These are phyloP conservation scores for Candida maris DNA, from an alignment of 805 yeast species.

Conservation along the genomic window DNA sequence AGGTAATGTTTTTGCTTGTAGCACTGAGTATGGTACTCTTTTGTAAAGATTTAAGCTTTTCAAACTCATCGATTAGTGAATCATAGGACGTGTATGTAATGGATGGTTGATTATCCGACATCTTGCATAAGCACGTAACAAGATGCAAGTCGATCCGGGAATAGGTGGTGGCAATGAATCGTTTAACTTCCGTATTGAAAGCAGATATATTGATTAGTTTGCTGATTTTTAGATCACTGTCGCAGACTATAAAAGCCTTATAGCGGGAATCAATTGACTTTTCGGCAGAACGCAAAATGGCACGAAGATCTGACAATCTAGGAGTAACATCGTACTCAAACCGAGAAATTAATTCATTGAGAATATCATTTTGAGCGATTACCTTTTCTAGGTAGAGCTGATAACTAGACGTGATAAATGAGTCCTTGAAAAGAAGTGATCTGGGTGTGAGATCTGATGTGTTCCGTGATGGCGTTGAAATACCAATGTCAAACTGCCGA, in stretches of 20 bases:
- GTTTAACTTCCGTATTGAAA: slow-evolving; percentile 4
- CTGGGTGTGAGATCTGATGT: slow-evolving; percentile 21
- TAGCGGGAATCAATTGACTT: slow-evolving; percentile 2
- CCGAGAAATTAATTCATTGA: slow-evolving; percentile 11
- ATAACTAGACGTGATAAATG: slow-evolving; percentile 24
- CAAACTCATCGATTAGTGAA: slow-evolving; percentile 13
- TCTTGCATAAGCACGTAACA: background rate
- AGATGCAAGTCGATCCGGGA: slow-evolving; percentile 4
- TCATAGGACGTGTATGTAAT: background rate
- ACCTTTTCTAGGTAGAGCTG: slow-evolving; percentile 22
- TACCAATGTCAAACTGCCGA: slow-evolving; percentile 6
- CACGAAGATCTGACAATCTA: slow-evolving; percentile 6
- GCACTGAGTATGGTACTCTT: slow-evolving; percentile 4
- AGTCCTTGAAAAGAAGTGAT: slow-evolving; percentile 19
- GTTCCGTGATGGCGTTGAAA: background rate
- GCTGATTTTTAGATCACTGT: slow-evolving; percentile 9
- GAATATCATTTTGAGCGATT: slow-evolving; percentile 13
- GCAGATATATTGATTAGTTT: slow-evolving; percentile 7
- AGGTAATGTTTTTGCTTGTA: slow-evolving; percentile 2
- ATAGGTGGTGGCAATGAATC: slow-evolving; percentile 4
- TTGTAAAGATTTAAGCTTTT: slow-evolving; percentile 9
- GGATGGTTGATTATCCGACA: background rate
- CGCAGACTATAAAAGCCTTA: slow-evolving; percentile 7
- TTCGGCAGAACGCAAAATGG: background rate
- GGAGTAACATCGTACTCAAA: slow-evolving; percentile 17